Conservation (phyloP, 2,329 filamentous ascomycete species). For the Claviceps capensis region DNA sequence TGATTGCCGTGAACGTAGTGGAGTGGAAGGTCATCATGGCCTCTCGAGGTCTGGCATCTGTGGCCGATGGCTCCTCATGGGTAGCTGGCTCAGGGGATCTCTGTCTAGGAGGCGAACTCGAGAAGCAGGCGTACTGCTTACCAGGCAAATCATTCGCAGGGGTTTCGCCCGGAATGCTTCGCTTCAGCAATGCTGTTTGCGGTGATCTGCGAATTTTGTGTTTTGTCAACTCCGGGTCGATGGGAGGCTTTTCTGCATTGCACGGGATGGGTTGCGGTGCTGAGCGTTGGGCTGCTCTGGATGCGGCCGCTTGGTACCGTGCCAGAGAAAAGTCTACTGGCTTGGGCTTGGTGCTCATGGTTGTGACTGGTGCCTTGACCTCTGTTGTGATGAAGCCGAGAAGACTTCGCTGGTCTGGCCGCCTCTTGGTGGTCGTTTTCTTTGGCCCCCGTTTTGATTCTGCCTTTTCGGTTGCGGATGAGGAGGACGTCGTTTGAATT, state of each 20-base stretch:
- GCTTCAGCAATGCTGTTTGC: constrained; percentile 13
- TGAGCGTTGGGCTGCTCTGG: constrained; percentile 10
- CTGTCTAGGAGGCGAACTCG: constrained; percentile 37
- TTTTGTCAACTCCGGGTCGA: constrained; percentile 17
- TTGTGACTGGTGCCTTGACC: constrained; percentile 5
- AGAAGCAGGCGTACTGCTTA: constrained; percentile 42
- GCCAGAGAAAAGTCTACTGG: constrained; percentile 10
- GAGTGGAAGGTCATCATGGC: constrained; percentile 34
- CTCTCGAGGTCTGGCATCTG: constrained; percentile 15
- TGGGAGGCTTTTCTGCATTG: constrained; percentile 10
- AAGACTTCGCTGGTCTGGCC: constrained; percentile 27
- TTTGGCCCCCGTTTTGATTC: constrained; percentile 8
- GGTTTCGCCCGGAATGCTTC: constrained; percentile 15
- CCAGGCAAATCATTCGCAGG: constrained; percentile 16
- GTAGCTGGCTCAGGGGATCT: constrained; percentile 8
- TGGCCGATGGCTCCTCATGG: constrained; percentile 11
- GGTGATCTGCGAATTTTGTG: constrained; percentile 30
- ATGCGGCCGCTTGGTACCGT: constrained; percentile 15
- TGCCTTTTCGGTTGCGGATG: constrained; percentile 3
- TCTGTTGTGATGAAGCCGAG: constrained; percentile 25
- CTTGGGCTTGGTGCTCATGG: constrained; percentile 6
- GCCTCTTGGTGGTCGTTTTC: constrained; percentile 19
- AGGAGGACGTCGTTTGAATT: constrained; percentile 7
- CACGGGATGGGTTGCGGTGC: neutral
- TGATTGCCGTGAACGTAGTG: constrained; percentile 33